phyloP scores from a whole-genome alignment of 2,329 filamentous ascomycete genomes.

The Lasiodiplodia citricola region DNA sequence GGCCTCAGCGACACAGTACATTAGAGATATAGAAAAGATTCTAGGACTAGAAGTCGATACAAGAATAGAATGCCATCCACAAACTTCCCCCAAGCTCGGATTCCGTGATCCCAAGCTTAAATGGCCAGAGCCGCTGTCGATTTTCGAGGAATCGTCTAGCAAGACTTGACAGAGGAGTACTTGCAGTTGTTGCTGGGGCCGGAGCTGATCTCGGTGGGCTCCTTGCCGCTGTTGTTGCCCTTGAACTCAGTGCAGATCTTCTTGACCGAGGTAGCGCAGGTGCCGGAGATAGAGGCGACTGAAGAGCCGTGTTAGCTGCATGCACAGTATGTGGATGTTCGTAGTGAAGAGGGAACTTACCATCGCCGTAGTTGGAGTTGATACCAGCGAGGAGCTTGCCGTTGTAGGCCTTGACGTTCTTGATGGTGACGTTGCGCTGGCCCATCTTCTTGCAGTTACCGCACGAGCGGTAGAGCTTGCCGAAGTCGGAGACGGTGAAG shows the following conservation, averaged over 20 bases:
- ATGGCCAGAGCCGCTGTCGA: neutral
- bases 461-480: constrained; percentile 36
- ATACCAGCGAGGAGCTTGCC: constrained; percentile 29
- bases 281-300: constrained; percentile 19
- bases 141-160: neutral
- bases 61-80: constrained; percentile 21
- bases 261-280: constrained; percentile 37
- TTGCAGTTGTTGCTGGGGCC: constrained; percentile 15
- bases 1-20: constrained; percentile 7
- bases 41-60: constrained; percentile 21
- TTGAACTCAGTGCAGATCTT: constrained; percentile 44
- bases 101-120: neutral
- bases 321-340: neutral
- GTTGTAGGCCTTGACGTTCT: constrained; percentile 15
- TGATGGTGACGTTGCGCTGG: constrained; percentile 37
- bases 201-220: constrained; percentile 29
- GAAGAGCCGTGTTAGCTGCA: neutral
- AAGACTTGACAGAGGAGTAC: constrained; percentile 6
- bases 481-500: constrained; percentile 36
- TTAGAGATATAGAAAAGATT: constrained; percentile 10
- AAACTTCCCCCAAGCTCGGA: neutral
- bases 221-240: constrained; percentile 58
- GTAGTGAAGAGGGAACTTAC: constrained; percentile 30
- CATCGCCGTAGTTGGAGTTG: constrained; percentile 53
- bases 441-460: constrained; percentile 39